Evolutionary conservation across 1,284 basidiomycete genomes (phyloP), one percentile per base, ranked within the genome.

Genomic region (Trametes polyzona): DNA sequence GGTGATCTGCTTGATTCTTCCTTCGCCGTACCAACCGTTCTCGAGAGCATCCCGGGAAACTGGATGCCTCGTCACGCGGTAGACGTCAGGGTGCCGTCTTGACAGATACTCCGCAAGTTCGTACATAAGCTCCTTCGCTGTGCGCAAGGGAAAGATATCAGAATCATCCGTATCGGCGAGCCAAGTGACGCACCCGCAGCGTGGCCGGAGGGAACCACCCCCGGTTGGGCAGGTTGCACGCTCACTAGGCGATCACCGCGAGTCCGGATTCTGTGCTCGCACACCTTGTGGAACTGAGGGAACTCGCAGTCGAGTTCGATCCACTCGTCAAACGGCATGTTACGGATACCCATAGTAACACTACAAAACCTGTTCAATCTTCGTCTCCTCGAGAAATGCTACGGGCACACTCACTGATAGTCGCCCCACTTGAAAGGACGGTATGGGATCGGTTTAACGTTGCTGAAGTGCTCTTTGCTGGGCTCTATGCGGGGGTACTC

Each of bases 331-430:
- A 83, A 88, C 11, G 74, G 75, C 86, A 90, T 87, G 52, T 71
- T 76, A 19, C 84, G 79, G 59, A 89, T 83, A 55, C 86, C 87
- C 87, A 89, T 89, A 14, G 85, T 89, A 27, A 89, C 79, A 64
- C 87, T 88, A 21, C 6, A n/a, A 27, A 21, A 5, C 4, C 12
- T 1, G 6, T 11, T 16, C 29, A 12, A 14, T 5, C 7, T 21
- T 3, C 1, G 19, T 10, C 4, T n/a, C 3, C 14, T 6, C 3
- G 27, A 16, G 1, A 8, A 7, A 24, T 10, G 5, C 12, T 11
- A 29, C 11, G 16, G 19, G 19, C 32, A n/a, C 26, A 77, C 83
- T 67, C 52, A 87, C 84, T 85, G 80, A 67, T 86, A 86, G 51
- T 80, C 75, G 14, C 84, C 84, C 79, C 79, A 82, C 58, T 79